Percentiles rank a stretch among this genome's conserved stretches.
Evolutionary conservation across 768 basidiomycete genomes (phyloP).

Genomic region (Pulveroboletus ravenelii): DNA sequence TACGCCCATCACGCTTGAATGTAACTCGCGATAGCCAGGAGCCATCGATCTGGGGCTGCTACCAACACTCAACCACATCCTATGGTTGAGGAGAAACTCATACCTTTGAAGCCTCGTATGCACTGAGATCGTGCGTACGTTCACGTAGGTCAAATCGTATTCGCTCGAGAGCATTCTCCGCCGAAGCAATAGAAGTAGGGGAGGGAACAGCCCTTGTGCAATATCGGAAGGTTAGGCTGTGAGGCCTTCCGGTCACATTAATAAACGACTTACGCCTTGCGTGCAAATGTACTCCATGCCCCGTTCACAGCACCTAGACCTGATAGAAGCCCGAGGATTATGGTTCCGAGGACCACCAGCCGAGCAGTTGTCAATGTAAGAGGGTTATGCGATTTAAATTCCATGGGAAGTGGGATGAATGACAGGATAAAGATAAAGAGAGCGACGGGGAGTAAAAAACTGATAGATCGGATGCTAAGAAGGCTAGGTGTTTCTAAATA

Average conservation of each 20-base stretch:
- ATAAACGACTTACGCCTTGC: constrained; percentile 23
- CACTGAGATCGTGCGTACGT: constrained; percentile 27
- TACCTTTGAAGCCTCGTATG: constrained; percentile 23
- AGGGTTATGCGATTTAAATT: constrained; percentile 37
- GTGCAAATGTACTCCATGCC: constrained; percentile 43
- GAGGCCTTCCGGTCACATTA: constrained; percentile 5
- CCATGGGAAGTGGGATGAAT: constrained; percentile 60
- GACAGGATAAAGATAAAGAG: constrained; percentile 59
- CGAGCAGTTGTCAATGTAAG: constrained; percentile 53
- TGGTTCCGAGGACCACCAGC: constrained; percentile 70
- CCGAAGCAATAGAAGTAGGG: constrained; percentile 38
- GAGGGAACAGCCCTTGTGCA: constrained; percentile 21
- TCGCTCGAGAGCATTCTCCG: constrained; percentile 55
- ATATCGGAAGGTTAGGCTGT: constrained; percentile 7
- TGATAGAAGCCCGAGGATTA: constrained; percentile 74
- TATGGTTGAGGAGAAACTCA: neutral
- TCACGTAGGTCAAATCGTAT: constrained; percentile 54
- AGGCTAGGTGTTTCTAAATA: constrained; percentile 22
- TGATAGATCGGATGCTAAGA: constrained; percentile 18
- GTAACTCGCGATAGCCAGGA: constrained; percentile 29
- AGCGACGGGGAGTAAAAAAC: constrained; percentile 42
- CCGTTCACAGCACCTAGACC: constrained; percentile 74
- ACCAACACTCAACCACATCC: constrained; percentile 7
- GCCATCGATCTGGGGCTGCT: constrained; percentile 22
- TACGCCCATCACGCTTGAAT: constrained; percentile 32